Evolutionary conservation across 306 rosid species (phyloP).

Genomic region (Mimosa bimucronata): DNA sequence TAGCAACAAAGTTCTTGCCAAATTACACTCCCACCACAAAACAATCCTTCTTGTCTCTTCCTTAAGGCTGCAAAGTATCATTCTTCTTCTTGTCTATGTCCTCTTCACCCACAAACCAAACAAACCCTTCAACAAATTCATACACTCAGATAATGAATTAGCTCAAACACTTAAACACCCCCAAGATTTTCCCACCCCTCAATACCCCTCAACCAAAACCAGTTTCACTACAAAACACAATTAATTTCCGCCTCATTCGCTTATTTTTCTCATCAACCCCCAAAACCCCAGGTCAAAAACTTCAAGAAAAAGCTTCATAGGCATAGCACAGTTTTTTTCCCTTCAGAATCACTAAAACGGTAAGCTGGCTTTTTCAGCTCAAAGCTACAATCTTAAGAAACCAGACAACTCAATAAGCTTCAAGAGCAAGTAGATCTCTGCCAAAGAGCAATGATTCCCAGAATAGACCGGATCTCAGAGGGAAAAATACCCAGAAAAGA

Average conservation of each 20-base stretch:
- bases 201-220: conserved; percentile 55
- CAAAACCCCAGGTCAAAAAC: conserved; percentile 45
- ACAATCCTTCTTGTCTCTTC: conserved; percentile 8
- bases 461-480: conserved; percentile 43
- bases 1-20: not conserved
- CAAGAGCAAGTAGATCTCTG: conserved; percentile 23
- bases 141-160: not conserved
- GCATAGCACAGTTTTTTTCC: not conserved
- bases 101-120: conserved; percentile 3
- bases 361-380: not conserved
- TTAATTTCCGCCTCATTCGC: conserved; percentile 61
- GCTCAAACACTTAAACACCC: not conserved
- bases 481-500: conserved; percentile 30
- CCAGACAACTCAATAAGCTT: conserved; percentile 31
- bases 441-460: not conserved
- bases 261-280: conserved; percentile 46
- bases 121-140: not conserved
- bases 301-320: not conserved
- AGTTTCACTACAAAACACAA: conserved; percentile 21
- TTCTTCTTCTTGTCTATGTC: conserved; percentile 1
- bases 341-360: not conserved
- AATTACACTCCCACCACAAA: conserved; percentile 22
- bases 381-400: conserved; percentile 11
- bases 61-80: conserved; percentile 9
- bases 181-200: conserved; percentile 26